Percentiles rank a stretch among this genome's conserved stretches.
These are phyloP conservation scores for Malassezia slooffiae DNA, from an alignment of 1,284 basidiomycete genomes.

Conservation along the genomic window DNA sequence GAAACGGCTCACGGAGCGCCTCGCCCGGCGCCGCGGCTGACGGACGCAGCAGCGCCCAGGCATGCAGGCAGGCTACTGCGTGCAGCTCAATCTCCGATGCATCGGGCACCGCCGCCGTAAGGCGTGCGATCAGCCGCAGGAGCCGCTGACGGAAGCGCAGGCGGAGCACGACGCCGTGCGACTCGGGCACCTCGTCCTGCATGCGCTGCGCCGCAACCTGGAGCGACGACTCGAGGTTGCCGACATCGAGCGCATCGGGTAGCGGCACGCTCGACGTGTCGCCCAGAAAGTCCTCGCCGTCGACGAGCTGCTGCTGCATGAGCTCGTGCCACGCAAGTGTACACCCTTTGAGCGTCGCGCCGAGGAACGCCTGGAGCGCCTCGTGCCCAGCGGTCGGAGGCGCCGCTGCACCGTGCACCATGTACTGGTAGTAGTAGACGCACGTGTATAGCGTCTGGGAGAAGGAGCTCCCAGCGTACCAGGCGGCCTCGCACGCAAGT, in stretches of 20 bases:
- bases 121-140: too few species aligned
- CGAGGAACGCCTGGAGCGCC: background rate
- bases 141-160: too few species aligned
- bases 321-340: constrained; percentile 12
- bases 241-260: constrained; percentile 1
- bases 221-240: background rate
- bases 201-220: background rate
- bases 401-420: background rate
- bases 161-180: too few species aligned
- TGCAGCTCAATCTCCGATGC: too few species aligned
- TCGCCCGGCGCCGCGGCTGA: too few species aligned
- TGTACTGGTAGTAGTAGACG: constrained; percentile 2
- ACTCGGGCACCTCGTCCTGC: background rate
- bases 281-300: constrained; percentile 14
- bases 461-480: constrained; percentile 8
- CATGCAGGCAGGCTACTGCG: too few species aligned
- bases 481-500: constrained; percentile 10
- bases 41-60: too few species aligned
- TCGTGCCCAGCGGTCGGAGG: constrained; percentile 3
- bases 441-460: constrained; percentile 13
- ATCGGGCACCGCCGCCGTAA: too few species aligned
- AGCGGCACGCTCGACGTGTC: constrained; percentile 6
- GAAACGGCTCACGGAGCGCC: too few species aligned
- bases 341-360: constrained; percentile 7
- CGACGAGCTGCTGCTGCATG: constrained; percentile 4